phyloP scores from a whole-genome alignment of 805 yeast species.

The Priceomyces castillae region DNA sequence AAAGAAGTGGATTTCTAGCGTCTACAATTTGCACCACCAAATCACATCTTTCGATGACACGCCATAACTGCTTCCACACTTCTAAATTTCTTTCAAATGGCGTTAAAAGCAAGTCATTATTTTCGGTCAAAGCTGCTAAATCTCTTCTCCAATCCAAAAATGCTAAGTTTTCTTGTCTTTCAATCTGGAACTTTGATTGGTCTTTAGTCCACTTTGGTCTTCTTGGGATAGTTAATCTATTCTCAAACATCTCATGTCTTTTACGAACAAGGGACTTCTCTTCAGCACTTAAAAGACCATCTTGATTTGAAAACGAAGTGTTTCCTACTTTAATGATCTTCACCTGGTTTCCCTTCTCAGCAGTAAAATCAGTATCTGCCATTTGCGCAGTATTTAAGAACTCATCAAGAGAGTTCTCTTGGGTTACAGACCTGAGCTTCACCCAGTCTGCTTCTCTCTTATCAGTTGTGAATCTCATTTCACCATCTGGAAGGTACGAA shows the following conservation, averaged over 20 bases:
- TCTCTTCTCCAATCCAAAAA: slow-evolving; percentile 93
- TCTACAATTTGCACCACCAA: slow-evolving; percentile 95
- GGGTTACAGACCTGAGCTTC: slow-evolving; percentile 88
- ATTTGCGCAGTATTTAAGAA: slow-evolving; percentile 92
- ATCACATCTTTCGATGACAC: slow-evolving; percentile 94
- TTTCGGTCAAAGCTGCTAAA: slow-evolving; percentile 80
- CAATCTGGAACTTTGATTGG: slow-evolving; percentile 74
- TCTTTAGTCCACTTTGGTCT: slow-evolving; percentile 81
- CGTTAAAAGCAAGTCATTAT: slow-evolving; percentile 79
- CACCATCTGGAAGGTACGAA: slow-evolving; percentile 78
- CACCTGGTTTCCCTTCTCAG: slow-evolving; percentile 80
- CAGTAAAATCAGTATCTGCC: slow-evolving; percentile 94
- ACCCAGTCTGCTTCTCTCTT: slow-evolving; percentile 87
- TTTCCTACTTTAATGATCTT: slow-evolving; percentile 76
- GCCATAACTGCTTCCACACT: slow-evolving; percentile 98
- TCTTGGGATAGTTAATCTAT: slow-evolving; percentile 81
- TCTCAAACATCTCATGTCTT: slow-evolving; percentile 65
- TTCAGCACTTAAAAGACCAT: slow-evolving; percentile 56
- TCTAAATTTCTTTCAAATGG: slow-evolving; percentile 97
- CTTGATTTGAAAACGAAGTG: slow-evolving; percentile 39
- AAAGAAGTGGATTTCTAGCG: slow-evolving; percentile 89
- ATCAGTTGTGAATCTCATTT: slow-evolving; percentile 82
- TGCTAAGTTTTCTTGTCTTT: slow-evolving; percentile 83
- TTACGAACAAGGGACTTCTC: slow-evolving; percentile 61
- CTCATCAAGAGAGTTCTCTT: slow-evolving; percentile 91